A percentile compares a stretch with the other conserved stretches of the same genome.
phyloP scores from a whole-genome alignment of 148 eudicot species.

The Camellia japonica region DNA sequence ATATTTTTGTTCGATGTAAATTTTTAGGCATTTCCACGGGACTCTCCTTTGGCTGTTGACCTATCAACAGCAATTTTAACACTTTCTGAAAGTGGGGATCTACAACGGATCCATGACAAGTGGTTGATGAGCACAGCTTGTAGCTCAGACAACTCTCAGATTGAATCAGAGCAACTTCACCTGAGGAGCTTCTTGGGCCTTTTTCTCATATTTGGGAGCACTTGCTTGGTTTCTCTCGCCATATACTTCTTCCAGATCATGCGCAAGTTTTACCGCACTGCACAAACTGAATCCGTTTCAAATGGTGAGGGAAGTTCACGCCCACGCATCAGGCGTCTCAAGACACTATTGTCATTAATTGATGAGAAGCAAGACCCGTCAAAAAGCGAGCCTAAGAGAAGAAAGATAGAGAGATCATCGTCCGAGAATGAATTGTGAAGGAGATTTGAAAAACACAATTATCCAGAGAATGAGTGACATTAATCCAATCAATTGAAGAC shows the following conservation, averaged over 20 bases:
- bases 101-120: constrained; percentile 94
- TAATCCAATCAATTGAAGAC: constrained; percentile 17
- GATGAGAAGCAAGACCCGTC: constrained; percentile 70
- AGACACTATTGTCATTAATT: constrained; percentile 60
- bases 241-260: constrained; percentile 58
- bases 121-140: constrained; percentile 69
- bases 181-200: constrained; percentile 85
- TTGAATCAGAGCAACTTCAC: constrained; percentile 86
- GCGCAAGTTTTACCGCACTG: constrained; percentile 32
- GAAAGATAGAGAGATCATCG: constrained; percentile 41
- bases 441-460: constrained; percentile 22
- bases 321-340: constrained; percentile 42
- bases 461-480: constrained; percentile 16
- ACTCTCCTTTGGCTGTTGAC: constrained; percentile 87
- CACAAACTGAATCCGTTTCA: constrained; percentile 19
- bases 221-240: constrained; percentile 62
- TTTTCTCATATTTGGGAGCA: constrained; percentile 68
- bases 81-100: constrained; percentile 85
- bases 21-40: constrained; percentile 86
- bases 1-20: not conserved
- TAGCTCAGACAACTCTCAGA: constrained; percentile 62
- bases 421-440: constrained; percentile 27
- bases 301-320: constrained; percentile 36
- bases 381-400: constrained; percentile 44
- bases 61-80: constrained; percentile 81